Conservation (phyloP, 2,329 filamentous ascomycete genomes). For the Penicillium decumbens region DNA sequence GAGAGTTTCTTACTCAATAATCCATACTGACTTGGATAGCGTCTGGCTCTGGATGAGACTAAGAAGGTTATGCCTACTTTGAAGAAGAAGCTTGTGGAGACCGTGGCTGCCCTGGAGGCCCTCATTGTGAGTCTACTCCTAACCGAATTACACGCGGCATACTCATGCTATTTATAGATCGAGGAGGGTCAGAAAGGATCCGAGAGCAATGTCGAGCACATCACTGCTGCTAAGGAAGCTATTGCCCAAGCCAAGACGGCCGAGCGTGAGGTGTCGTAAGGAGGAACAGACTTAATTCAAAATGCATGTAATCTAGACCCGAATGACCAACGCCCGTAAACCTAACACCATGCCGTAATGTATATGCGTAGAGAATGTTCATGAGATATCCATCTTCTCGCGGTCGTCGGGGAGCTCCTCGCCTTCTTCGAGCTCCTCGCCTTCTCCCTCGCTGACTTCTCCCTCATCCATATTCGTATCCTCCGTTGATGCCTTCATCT, state of each 20-base stretch:
- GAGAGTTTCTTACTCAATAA: background rate
- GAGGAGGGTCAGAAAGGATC: conserved; percentile 40
- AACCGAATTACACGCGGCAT: background rate
- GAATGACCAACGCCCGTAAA: conserved; percentile 21
- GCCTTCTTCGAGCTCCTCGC: conserved; percentile 44
- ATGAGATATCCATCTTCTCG: conserved; percentile 64
- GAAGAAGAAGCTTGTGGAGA: conserved; percentile 64
- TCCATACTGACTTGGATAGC: conserved; percentile 47
- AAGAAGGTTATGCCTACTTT: conserved; percentile 73
- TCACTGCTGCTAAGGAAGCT: conserved; percentile 42
- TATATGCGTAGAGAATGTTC: conserved; percentile 16
- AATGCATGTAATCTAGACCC: conserved; percentile 20
- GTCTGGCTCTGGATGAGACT: conserved; percentile 79
- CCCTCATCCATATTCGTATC: conserved; percentile 58
- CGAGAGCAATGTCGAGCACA: conserved; percentile 39
- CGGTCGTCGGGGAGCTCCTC: conserved; percentile 49
- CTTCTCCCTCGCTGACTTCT: conserved; percentile 36
- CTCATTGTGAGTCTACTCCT: conserved; percentile 58
- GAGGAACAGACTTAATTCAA: conserved; percentile 1
- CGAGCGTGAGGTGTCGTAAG: conserved; percentile 37
- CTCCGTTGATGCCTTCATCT: conserved; percentile 42
- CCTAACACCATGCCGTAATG: conserved; percentile 29
- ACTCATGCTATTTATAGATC: conserved; percentile 21
- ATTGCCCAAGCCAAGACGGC: conserved; percentile 39
- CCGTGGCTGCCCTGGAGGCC: conserved; percentile 68